phyloP scores from a whole-genome alignment of 2,329 filamentous ascomycete genomes.

The Nothomitra cinnamomea region DNA sequence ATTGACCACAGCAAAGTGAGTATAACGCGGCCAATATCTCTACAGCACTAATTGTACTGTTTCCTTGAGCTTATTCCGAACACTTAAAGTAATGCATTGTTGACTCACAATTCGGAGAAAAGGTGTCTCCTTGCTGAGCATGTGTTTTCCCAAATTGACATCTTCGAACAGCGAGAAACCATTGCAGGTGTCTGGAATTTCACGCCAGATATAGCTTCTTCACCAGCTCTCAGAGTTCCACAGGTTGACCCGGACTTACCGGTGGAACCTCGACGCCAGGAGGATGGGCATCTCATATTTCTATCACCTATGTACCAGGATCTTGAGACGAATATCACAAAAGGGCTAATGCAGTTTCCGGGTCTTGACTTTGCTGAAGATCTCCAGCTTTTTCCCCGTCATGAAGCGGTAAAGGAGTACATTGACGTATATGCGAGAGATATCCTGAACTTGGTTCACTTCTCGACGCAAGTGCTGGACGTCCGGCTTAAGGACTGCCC shows the following conservation, averaged over 20 bases:
- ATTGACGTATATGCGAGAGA: slow-evolving; percentile 54
- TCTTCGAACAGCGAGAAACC: slow-evolving; percentile 66
- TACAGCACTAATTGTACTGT: too few relatives aligned
- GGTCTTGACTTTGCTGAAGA: slow-evolving; percentile 48
- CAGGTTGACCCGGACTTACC: neutral
- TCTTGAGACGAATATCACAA: slow-evolving; percentile 76
- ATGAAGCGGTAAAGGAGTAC: slow-evolving; percentile 56
- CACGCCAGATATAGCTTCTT: slow-evolving; percentile 29
- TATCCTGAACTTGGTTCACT: slow-evolving; percentile 47
- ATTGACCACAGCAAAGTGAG: slow-evolving; percentile 54
- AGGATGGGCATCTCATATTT: slow-evolving; percentile 37
- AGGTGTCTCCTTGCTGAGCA: slow-evolving; percentile 58
- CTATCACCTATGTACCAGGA: slow-evolving; percentile 70
- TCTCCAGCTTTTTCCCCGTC: slow-evolving; percentile 55
- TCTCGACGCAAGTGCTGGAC: slow-evolving; percentile 52
- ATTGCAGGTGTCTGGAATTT: slow-evolving; percentile 84
- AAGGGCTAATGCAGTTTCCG: slow-evolving; percentile 62
- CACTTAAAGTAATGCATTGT: too few relatives aligned
- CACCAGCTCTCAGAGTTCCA: neutral
- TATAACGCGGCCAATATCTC: neutral
- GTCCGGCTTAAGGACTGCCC: slow-evolving; percentile 22
- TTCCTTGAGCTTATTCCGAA: too few relatives aligned
- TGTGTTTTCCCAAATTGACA: slow-evolving; percentile 48
- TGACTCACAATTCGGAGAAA: neutral
- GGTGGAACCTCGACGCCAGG: neutral